These are phyloP conservation scores for Austropuccinia psidii DNA, from an alignment of 1,284 basidiomycete species.

Conservation along the genomic window DNA sequence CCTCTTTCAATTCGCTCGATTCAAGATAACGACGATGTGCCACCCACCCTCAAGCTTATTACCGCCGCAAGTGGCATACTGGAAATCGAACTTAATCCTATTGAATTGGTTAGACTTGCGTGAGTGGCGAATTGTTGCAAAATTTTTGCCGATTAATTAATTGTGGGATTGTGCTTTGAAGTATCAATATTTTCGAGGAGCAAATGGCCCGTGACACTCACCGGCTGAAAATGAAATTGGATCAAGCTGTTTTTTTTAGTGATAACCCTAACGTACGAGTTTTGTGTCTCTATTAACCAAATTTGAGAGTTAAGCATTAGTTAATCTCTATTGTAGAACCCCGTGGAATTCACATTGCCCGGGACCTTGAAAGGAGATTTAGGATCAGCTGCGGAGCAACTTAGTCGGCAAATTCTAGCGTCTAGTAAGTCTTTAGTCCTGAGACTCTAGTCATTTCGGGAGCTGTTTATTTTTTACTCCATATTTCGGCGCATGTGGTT, in stretches of 20 bases:
- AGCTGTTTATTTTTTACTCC: conserved; percentile 49
- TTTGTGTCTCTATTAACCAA: not conserved
- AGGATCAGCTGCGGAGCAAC: conserved; percentile 67
- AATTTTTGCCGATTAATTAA: not conserved
- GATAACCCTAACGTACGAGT: conserved; percentile 56
- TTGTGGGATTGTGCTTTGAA: not conserved
- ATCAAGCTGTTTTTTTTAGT: conserved; percentile 76
- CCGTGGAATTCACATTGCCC: conserved; percentile 71
- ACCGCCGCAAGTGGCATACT: conserved; percentile 35
- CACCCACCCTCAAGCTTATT: conserved; percentile 39
- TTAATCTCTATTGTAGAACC: conserved; percentile 56
- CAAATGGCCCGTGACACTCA: conserved; percentile 41
- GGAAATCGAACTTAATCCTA: conserved; percentile 27
- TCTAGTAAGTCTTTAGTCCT: conserved; percentile 50
- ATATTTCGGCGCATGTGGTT: not conserved
- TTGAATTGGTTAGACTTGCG: conserved; percentile 11
- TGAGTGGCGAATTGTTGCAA: not conserved
- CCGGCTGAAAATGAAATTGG: conserved; percentile 71
- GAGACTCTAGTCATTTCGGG: not conserved
- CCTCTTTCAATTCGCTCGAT: conserved; percentile 6
- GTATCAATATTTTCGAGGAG: conserved; percentile 19
- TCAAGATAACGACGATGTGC: conserved; percentile 10
- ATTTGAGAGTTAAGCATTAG: not conserved
- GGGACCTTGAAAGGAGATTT: conserved; percentile 68
- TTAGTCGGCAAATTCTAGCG: conserved; percentile 64